Evolutionary conservation across 2,329 filamentous ascomycete species (phyloP).

Genomic region (Fusarium irregulare): DNA sequence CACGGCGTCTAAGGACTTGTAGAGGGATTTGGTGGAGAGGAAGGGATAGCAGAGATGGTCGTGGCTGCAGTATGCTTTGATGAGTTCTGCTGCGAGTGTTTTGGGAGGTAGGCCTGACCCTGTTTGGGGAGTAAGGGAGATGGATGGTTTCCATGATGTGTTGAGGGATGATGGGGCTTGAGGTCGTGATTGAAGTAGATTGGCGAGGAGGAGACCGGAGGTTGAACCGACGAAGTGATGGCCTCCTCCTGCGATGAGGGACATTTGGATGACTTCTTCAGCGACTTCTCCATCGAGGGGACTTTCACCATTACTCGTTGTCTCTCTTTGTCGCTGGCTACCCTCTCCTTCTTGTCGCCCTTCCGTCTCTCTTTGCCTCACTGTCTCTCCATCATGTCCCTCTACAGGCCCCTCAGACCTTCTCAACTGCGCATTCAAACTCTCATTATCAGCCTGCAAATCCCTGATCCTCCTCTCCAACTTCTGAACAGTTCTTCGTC

Average conservation of each 20-base stretch:
- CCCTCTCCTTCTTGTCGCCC: background rate
- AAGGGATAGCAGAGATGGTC: constrained; percentile 59
- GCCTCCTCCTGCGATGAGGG: constrained; percentile 56
- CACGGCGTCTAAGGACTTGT: constrained; percentile 46
- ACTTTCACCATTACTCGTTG: background rate
- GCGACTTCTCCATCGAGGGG: constrained; percentile 47
- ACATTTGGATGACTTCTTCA: constrained; percentile 57
- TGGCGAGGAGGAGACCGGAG: constrained; percentile 56
- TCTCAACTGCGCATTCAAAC: constrained; percentile 21
- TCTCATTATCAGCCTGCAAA: constrained; percentile 47
- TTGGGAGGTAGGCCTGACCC: constrained; percentile 49
- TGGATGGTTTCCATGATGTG: constrained; percentile 30
- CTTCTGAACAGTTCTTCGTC: constrained; percentile 50
- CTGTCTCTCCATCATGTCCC: background rate
- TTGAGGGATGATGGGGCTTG: constrained; percentile 24
- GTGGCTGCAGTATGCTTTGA: constrained; percentile 57
- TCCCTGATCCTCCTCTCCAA: constrained; percentile 51
- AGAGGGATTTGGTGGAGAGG: constrained; percentile 48
- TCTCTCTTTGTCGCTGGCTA: background rate
- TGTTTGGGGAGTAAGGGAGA: constrained; percentile 6
- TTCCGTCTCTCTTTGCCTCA: too few species aligned
- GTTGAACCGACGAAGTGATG: constrained; percentile 56
- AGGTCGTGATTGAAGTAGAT: constrained; percentile 49
- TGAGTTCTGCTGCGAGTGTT: constrained; percentile 50
- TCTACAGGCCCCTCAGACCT: background rate